These are phyloP conservation scores for Phialophora chinensis DNA, from an alignment of 2,329 filamentous ascomycete species.

Conservation along the genomic window DNA sequence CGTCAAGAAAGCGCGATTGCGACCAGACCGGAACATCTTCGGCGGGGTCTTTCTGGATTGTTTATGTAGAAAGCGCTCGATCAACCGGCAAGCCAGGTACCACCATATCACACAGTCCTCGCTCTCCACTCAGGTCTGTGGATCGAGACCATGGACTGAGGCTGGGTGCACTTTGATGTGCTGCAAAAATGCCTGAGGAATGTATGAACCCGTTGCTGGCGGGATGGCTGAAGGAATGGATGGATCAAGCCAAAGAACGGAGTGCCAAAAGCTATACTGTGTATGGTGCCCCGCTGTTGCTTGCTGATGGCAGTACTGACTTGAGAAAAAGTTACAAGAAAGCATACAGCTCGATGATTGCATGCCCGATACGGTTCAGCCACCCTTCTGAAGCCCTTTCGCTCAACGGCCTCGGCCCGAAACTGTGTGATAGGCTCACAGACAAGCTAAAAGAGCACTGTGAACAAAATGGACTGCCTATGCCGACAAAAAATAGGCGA, in stretches of 20 bases:
- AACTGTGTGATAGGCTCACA: constrained; percentile 72
- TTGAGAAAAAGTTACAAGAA: constrained; percentile 66
- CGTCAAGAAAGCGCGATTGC: not conserved
- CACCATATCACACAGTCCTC: not conserved
- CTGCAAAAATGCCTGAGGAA: constrained; percentile 45
- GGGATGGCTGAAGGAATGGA: constrained; percentile 77
- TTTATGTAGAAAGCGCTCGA: not conserved
- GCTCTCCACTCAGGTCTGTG: not conserved
- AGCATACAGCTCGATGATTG: constrained; percentile 77
- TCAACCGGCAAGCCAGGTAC: not conserved
- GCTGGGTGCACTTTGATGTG: not conserved
- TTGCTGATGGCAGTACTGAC: not conserved
- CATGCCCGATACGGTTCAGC: constrained; percentile 71
- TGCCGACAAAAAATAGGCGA: constrained; percentile 61
- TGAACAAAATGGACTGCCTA: constrained; percentile 68
- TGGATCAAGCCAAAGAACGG: constrained; percentile 70
- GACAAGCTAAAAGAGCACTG: constrained; percentile 64
- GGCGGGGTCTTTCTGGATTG: not conserved
- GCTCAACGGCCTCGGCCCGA: constrained; percentile 75
- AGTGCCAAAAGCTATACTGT: constrained; percentile 71
- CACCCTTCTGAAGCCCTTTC: constrained; percentile 76
- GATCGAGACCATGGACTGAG: not conserved
- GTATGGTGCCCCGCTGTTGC: constrained; percentile 42
- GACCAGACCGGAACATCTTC: not conserved
- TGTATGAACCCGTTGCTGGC: constrained; percentile 75